Evolutionary conservation across 495 filamentous ascomycete species (phyloP), one percentile per base, ranked within the genome.

Genomic region (Aspergillus affinis): DNA sequence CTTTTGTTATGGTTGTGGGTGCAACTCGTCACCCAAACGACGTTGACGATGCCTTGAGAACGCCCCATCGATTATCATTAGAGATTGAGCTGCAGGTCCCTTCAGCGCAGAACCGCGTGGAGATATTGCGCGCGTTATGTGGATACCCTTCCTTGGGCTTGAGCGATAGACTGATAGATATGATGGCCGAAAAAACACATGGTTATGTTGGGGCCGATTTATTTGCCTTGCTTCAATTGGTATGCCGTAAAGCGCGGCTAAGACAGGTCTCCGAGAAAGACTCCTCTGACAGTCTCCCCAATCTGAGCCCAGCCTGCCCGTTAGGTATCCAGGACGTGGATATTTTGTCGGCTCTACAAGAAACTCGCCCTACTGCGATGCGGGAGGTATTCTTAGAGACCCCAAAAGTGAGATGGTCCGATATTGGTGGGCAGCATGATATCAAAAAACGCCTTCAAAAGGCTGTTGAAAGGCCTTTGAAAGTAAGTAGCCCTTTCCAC

Each of bases 361-460:
- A 80, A 30, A 80, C 88, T 29, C 84, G 87, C 9, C 93, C 94
- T 15, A 92, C 88, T 12, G 90, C 91, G 2, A 95, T 98, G 88
- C 84, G 88, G 64, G 94, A 96, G 69, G 85, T 97, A 32, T 90
- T 95, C 69, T 74, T 97, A 52, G 89, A 96, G 65, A 88, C 89
- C 2, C 93, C 94, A 0, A 92, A 90, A 51, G 87, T 96, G 50
- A 82, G 81, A 65, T 98, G 92, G 92, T 79, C 81, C 27, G 92
- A 98, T 69, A 95, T 98, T 58, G 94, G 91, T 48, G 94, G 94
- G 12, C 90, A 95, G 64, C 84, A 89, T 59, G 82, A 86, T 47
- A 87, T 96, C 61, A 97, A 96, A 66, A 78, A 84, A 60, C 71
- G 82, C 65, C 78, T 93, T 19, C 79, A 86, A 57, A 74, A 84